Conservation (phyloP, 2,329 filamentous ascomycete genomes). For the Pezicula rhizophila region DNA sequence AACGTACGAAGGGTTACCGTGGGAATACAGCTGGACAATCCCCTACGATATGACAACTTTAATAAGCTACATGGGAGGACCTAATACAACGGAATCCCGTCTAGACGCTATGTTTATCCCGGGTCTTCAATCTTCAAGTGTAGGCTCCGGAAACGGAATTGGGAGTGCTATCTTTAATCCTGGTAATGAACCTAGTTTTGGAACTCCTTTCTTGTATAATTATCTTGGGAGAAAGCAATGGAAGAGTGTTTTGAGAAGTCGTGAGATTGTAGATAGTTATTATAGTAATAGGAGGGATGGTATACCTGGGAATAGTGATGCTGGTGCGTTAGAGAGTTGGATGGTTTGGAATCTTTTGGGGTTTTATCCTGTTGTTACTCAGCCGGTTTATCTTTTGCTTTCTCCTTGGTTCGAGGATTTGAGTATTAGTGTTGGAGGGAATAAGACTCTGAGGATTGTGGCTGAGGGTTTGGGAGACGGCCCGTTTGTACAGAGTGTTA, state of each 20-base stretch:
- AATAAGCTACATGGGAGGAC: slow-evolving; percentile 46
- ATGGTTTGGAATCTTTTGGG: slow-evolving; percentile 63
- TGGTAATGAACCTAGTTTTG: slow-evolving; percentile 48
- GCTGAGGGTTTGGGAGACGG: not conserved
- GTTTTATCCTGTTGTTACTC: slow-evolving; percentile 61
- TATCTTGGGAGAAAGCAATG: slow-evolving; percentile 34
- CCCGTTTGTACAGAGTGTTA: slow-evolving; percentile 49
- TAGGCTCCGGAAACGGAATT: slow-evolving; percentile 9
- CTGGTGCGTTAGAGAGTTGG: slow-evolving; percentile 68
- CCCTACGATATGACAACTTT: slow-evolving; percentile 51
- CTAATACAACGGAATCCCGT: slow-evolving; percentile 40
- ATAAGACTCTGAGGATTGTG: slow-evolving; percentile 3
- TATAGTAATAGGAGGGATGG: slow-evolving; percentile 34
- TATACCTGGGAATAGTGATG: slow-evolving; percentile 60
- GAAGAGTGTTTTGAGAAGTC: slow-evolving; percentile 30
- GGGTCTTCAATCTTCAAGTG: slow-evolving; percentile 27
- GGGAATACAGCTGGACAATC: slow-evolving; percentile 50
- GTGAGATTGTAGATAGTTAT: slow-evolving; percentile 33
- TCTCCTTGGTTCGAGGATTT: slow-evolving; percentile 58
- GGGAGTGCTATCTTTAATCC: slow-evolving; percentile 40
- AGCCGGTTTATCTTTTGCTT: slow-evolving; percentile 60
- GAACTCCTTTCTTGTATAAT: slow-evolving; percentile 48
- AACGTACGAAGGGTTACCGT: slow-evolving; percentile 46
- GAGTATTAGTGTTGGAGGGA: slow-evolving; percentile 47
- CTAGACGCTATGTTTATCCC: slow-evolving; percentile 37